These are phyloP conservation scores for Trypanosoma rangeli DNA, from an alignment of 208 protist species.

Conservation along the genomic window DNA sequence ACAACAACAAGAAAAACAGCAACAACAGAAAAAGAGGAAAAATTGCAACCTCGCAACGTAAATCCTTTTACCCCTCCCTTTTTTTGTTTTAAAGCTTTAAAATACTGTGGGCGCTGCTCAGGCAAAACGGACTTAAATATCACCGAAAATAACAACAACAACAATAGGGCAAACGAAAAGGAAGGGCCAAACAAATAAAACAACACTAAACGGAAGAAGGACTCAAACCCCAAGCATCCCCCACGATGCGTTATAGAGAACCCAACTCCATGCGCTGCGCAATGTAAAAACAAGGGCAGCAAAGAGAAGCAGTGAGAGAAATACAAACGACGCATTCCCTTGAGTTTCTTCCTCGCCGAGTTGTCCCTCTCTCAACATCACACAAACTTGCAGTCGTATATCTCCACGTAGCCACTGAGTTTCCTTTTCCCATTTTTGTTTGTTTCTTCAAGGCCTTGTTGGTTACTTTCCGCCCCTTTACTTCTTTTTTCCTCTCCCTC, in stretches of 20 bases:
- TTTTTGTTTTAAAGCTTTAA: not conserved
- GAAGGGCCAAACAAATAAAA: not conserved
- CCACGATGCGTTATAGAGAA: not conserved
- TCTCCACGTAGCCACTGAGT: not conserved
- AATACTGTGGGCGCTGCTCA: too few species aligned
- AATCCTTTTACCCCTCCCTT: too few species aligned
- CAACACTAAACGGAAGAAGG: not conserved
- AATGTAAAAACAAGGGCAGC: too few species aligned
- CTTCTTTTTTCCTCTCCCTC: not conserved
- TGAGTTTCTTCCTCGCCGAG: conserved; percentile 2
- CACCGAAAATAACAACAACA: not conserved
- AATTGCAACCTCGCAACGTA: too few species aligned
- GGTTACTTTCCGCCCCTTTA: not conserved
- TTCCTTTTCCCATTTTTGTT: conserved; percentile 9
- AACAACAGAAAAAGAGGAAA: not conserved
- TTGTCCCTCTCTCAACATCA: not conserved
- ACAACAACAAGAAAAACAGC: not conserved
- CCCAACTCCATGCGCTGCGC: too few species aligned
- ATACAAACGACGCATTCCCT: not conserved
- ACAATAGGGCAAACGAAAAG: too few species aligned
- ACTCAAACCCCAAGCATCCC: not conserved
- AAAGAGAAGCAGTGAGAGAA: not conserved
- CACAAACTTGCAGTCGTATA: not conserved
- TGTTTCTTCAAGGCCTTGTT: conserved; percentile 11
- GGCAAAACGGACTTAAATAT: too few species aligned